Conservation (phyloP, 1,284 basidiomycete species). For the Heterobasidion occidentale region DNA sequence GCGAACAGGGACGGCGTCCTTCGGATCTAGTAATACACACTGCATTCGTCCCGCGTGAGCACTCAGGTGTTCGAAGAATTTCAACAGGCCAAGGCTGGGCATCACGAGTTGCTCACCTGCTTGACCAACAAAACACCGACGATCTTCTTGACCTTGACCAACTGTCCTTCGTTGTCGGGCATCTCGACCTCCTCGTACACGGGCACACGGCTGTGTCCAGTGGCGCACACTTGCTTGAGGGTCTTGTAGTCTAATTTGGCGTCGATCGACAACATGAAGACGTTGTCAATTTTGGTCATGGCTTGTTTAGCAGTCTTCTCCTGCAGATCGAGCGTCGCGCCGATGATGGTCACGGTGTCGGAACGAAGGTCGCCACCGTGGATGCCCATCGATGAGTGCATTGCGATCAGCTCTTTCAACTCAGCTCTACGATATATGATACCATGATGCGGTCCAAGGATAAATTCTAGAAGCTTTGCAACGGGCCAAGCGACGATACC, state of each 20-base stretch:
- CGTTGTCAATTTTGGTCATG: constrained; percentile 77
- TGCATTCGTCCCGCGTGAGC: constrained; percentile 5
- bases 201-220: constrained; percentile 74
- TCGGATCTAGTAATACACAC: constrained; percentile 85
- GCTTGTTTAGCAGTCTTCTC: constrained; percentile 55
- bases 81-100: not conserved
- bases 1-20: constrained; percentile 74
- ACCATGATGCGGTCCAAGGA: constrained; percentile 56
- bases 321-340: constrained; percentile 67
- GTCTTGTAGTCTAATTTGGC: constrained; percentile 75
- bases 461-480: constrained; percentile 58
- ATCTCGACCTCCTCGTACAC: constrained; percentile 70
- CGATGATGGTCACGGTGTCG: constrained; percentile 72
- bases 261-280: constrained; percentile 80
- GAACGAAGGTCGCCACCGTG: constrained; percentile 63
- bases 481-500: constrained; percentile 78
- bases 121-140: constrained; percentile 80
- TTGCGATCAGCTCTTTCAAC: constrained; percentile 66
- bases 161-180: constrained; percentile 28
- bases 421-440: constrained; percentile 53
- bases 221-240: constrained; percentile 65
- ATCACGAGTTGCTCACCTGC: constrained; percentile 26
- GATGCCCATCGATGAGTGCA: constrained; percentile 51
- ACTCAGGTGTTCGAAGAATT: no score
- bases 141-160: constrained; percentile 62